Conservation (phyloP, 2,329 filamentous ascomycete genomes). For the Xylaria sp. region DNA sequence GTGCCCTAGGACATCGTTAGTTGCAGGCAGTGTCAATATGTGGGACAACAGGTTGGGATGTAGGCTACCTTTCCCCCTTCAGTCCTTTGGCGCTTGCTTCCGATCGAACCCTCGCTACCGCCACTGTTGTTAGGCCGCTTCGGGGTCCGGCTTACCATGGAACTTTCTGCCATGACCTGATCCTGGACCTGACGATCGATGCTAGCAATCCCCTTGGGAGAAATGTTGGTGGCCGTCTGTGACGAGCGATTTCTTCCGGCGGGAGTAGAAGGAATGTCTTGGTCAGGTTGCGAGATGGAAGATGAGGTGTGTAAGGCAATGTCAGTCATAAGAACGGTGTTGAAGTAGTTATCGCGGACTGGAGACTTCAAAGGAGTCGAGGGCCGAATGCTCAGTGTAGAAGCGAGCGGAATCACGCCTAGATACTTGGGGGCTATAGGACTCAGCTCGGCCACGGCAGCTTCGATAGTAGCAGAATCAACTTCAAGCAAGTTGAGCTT, state of each 20-base stretch:
- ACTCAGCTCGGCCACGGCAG: conserved; percentile 24
- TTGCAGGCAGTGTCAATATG: background rate
- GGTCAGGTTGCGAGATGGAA: background rate
- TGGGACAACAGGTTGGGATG: background rate
- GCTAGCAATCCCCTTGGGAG: conserved; percentile 5
- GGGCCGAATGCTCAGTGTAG: conserved; percentile 24
- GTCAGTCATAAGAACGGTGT: conserved; percentile 23
- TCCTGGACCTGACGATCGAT: conserved; percentile 23
- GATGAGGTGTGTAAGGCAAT: conserved; percentile 3
- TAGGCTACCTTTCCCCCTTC: conserved; percentile 27
- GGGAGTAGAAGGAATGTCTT: conserved; percentile 1
- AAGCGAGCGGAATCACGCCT: conserved; percentile 27
- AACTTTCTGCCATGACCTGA: conserved; percentile 21
- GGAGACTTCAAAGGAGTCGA: conserved; percentile 24
- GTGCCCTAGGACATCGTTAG: conserved; percentile 16
- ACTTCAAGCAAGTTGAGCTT: conserved; percentile 29
- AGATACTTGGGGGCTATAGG: conserved; percentile 29
- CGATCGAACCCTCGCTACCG: conserved; percentile 3
- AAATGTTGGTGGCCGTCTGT: conserved; percentile 13
- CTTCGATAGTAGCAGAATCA: conserved; percentile 25
- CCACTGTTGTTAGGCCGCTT: conserved; percentile 22
- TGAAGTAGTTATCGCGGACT: conserved; percentile 27
- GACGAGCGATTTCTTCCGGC: conserved; percentile 9
- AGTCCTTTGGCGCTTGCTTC: conserved; percentile 26
- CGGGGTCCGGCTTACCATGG: conserved; percentile 1